phyloP scores from a whole-genome alignment of 768 basidiomycete species.

The Naematelia aurantialba region DNA sequence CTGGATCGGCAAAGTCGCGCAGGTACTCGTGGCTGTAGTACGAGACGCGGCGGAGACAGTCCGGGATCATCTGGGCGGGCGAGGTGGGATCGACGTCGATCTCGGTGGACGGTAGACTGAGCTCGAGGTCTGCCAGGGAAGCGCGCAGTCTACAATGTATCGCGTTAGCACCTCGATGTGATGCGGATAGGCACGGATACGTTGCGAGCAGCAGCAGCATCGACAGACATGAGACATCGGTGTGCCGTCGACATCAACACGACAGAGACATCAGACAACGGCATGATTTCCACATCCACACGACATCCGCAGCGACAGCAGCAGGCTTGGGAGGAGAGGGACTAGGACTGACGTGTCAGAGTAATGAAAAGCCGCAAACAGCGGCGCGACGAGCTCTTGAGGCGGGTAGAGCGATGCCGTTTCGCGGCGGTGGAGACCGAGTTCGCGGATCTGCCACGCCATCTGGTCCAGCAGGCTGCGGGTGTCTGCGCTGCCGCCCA shows the following conservation, averaged over 20 bases:
- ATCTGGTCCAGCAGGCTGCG: constrained; percentile 1
- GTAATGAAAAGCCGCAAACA: background rate
- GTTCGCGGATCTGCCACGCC: constrained; percentile 6
- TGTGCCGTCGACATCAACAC: background rate
- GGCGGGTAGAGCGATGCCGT: background rate
- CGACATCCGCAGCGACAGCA: background rate
- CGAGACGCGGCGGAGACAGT: background rate
- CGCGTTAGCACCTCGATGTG: too few species aligned
- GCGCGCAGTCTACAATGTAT: background rate
- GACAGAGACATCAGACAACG: background rate
- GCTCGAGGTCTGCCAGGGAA: background rate
- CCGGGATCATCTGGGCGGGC: background rate
- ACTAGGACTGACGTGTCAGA: background rate
- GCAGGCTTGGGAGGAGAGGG: background rate
- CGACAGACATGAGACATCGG: background rate
- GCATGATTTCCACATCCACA: background rate
- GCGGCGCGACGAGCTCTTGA: background rate
- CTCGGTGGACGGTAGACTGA: background rate
- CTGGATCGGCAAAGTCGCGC: background rate
- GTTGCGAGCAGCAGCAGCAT: too few species aligned
- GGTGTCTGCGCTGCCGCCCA: background rate
- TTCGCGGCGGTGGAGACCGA: background rate
- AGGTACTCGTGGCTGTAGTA: background rate
- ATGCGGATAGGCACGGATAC: too few species aligned
- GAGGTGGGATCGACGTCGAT: background rate